phyloP scores from a whole-genome alignment of 106 monocot species.

The Allium cepa region DNA sequence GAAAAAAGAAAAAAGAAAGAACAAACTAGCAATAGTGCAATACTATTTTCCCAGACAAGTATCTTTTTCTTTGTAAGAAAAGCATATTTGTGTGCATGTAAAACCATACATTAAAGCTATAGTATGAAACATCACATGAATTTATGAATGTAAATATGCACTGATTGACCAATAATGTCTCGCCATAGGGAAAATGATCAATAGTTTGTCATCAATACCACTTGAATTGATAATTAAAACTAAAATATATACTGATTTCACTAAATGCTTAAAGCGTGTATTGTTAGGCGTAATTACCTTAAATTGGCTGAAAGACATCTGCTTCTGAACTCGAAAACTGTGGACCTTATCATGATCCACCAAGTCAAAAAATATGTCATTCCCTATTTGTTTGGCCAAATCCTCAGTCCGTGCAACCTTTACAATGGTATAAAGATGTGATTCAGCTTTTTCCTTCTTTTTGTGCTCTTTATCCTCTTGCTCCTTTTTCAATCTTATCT shows the following conservation, averaged over 20 bases:
- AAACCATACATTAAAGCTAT: too few relatives aligned
- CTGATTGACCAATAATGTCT: too few relatives aligned
- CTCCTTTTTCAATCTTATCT: slow-evolving; percentile 97
- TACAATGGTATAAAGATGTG: slow-evolving; percentile 96
- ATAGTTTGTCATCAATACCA: neutral
- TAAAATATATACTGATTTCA: neutral
- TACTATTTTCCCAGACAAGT: too few relatives aligned
- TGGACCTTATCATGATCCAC: slow-evolving; percentile 99
- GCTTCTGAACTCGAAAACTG: slow-evolving; percentile 94
- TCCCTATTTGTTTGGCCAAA: slow-evolving; percentile 83
- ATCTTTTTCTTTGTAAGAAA: too few relatives aligned
- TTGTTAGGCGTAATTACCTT: slow-evolving; percentile 48
- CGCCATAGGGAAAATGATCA: neutral
- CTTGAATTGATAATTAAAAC: neutral
- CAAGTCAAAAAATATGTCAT: slow-evolving; percentile 91
- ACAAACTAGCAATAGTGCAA: too few relatives aligned
- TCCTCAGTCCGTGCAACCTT: slow-evolving; percentile 95
- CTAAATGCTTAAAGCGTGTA: neutral
- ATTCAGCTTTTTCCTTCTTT: slow-evolving; percentile 98
- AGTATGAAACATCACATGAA: too few relatives aligned
- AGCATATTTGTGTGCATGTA: too few relatives aligned
- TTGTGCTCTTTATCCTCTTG: slow-evolving; percentile 99
- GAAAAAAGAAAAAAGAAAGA: too few relatives aligned
- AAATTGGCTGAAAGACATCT: slow-evolving; percentile 68
- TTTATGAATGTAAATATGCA: too few relatives aligned